Evolutionary conservation across 805 yeast species (phyloP), one percentile per base, ranked within the genome.

Genomic region (Lachancea lanzarotensis): DNA sequence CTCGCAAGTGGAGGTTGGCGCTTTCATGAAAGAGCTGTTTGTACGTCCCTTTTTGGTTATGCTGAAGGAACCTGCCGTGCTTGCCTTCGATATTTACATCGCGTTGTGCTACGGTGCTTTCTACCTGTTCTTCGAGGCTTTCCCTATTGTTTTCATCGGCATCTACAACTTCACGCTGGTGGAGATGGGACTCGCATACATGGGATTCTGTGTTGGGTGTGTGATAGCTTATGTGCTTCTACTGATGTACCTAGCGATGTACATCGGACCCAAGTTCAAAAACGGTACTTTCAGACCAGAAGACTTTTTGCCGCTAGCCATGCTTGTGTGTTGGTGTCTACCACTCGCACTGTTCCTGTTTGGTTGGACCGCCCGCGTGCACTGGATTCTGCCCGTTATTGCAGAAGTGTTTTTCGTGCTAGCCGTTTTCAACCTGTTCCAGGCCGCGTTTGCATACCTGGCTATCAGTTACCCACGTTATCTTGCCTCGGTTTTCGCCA

Each of bases 61-160:
- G 16, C 27, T 72, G 18, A 50, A 59, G 42, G 84, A 80, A 56
- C 85, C 84, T 0, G 76, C 76, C 20, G 73, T 79, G n/a, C 47
- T 79, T 13, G 66, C 78, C 22, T 70, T 78, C 47, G 71, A 79
- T 54, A 17, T 73, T 22, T 79, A 78, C 57, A 63, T 75, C 50
- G 76, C 80, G 0, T 52, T 79, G 42, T 66, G 71, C 4, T 80
- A 79, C 57, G 75, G 81, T 19, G 59, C 73, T 20, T 51, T 76
- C 49, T 81, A 77, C 57, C 56, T 78, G 19, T 79, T 75, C 68
- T 76, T 79, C 52, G 85, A 81, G 59, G 79, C 78, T 3, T 77
- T 76, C 62, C 85, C 86, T 9, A 65, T 79, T 32, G 78, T 76
- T 2, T 81, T 73, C 49, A 45, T 49, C 8, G 74, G 69, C 2